Conservation (phyloP, 2,329 filamentous ascomycete genomes). For the Ploettnerulaceae sp. region DNA sequence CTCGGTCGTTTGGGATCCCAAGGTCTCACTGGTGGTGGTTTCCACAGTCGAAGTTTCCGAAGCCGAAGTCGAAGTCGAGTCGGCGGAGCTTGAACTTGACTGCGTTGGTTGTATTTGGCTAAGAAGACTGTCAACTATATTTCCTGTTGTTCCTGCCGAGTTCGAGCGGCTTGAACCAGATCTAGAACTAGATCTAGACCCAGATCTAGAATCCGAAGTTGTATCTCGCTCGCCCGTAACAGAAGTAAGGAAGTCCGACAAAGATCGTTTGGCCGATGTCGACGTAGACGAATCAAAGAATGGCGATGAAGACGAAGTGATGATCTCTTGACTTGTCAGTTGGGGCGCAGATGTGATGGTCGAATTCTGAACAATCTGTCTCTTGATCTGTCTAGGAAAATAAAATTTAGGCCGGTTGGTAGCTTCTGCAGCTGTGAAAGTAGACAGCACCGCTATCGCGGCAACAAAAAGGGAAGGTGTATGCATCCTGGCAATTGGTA, state of each 20-base stretch:
- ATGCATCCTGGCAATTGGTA: slow-evolving; percentile 43
- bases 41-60: neutral
- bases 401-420: slow-evolving; percentile 51
- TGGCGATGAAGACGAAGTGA: slow-evolving; percentile 13
- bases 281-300: slow-evolving; percentile 2
- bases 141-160: slow-evolving; percentile 6
- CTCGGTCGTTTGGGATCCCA: neutral
- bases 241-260: slow-evolving; percentile 22
- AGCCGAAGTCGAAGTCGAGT: neutral
- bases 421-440: slow-evolving; percentile 41
- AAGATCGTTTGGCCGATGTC: slow-evolving; percentile 13
- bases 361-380: slow-evolving; percentile 37
- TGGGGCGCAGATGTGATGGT: slow-evolving; percentile 19
- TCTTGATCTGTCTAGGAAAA: slow-evolving; percentile 53
- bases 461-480: slow-evolving; percentile 45
- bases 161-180: too few relatives aligned
- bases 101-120: slow-evolving; percentile 4
- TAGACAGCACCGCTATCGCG: slow-evolving; percentile 45
- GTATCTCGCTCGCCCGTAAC: slow-evolving; percentile 11
- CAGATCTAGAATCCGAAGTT: neutral
- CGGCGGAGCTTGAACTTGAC: slow-evolving; percentile 8
- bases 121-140: neutral
- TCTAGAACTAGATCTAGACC: slow-evolving; percentile 3
- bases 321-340: slow-evolving; percentile 13
- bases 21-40: neutral